Evolutionary conservation across 176 grass and related monocot genomes (phyloP).

Genomic region (Bonia amplexicaulis): DNA sequence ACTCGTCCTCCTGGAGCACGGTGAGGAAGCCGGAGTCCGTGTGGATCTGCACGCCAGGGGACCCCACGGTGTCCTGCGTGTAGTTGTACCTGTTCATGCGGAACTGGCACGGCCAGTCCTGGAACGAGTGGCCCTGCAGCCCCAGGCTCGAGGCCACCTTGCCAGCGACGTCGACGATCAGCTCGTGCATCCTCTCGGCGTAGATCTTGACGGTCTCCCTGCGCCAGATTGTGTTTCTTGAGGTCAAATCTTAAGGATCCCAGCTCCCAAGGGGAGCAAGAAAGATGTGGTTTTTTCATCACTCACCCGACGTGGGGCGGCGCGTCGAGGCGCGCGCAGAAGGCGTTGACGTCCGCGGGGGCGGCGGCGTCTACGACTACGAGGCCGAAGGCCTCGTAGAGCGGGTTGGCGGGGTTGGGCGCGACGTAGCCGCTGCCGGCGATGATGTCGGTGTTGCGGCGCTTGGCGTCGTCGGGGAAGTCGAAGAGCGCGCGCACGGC

Average conservation of each 20-base stretch:
- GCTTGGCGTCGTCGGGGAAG: constrained; percentile 72
- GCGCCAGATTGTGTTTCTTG: background rate
- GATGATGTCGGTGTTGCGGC: constrained; percentile 56
- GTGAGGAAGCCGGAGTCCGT: constrained; percentile 80
- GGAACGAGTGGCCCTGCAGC: constrained; percentile 37
- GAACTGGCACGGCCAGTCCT: constrained; percentile 76
- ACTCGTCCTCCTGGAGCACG: constrained; percentile 79
- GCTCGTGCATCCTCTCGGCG: constrained; percentile 45
- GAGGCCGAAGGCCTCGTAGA: constrained; percentile 57
- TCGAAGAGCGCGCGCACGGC: constrained; percentile 66
- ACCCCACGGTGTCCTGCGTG: constrained; percentile 53
- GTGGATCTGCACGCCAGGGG: constrained; percentile 64
- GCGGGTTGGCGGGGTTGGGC: constrained; percentile 45
- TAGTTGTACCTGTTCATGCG: constrained; percentile 84
- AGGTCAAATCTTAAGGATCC: background rate
- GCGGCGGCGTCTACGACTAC: constrained; percentile 34
- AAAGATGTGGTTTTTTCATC: background rate
- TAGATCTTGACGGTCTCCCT: constrained; percentile 41
- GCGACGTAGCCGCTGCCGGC: constrained; percentile 59
- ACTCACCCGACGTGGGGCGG: constrained; percentile 33
- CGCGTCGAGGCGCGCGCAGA: constrained; percentile 40
- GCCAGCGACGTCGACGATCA: constrained; percentile 44
- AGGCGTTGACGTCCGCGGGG: constrained; percentile 27
- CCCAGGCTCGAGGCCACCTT: constrained; percentile 59
- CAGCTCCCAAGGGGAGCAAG: background rate